A percentile compares a stretch with the other conserved stretches of the same genome.
Evolutionary conservation across 768 basidiomycete genomes (phyloP).

Genomic region (Serendipita sp.): DNA sequence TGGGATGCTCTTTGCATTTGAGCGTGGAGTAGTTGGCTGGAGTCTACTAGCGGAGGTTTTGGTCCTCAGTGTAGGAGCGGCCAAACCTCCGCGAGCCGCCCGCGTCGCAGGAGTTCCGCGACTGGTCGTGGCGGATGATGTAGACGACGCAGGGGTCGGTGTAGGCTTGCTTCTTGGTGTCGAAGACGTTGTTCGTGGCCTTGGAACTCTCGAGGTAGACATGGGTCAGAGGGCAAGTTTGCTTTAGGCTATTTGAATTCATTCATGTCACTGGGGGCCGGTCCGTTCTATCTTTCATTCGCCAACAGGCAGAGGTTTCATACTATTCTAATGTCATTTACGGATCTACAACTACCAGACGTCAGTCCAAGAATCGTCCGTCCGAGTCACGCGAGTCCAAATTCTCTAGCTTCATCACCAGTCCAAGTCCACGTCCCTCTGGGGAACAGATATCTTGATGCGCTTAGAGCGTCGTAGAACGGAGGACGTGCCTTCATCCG

Average conservation of each 20-base stretch:
- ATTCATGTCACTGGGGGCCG: too few species aligned
- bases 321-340: too few species aligned
- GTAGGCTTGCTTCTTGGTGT: background rate
- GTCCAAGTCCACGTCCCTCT: conserved; percentile 1
- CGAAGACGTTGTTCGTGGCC: conserved; percentile 1
- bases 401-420: background rate
- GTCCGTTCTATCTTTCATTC: too few species aligned
- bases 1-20: conserved; percentile 1
- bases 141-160: conserved; percentile 1
- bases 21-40: background rate
- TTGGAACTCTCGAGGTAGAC: conserved; percentile 4
- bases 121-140: conserved; percentile 2
- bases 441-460: background rate
- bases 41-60: background rate
- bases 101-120: background rate
- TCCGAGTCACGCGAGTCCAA: background rate
- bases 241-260: too few species aligned
- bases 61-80: conserved; percentile 4
- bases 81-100: conserved; percentile 8
- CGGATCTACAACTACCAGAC: too few species aligned
- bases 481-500: background rate
- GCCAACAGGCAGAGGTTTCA: too few species aligned
- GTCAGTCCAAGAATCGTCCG: too few species aligned
- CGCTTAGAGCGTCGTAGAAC: background rate
- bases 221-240: background rate